Base-by-base conservation (phyloP, 495 filamentous ascomycete species). In the Parathielavia hyrcaniae region DNA sequence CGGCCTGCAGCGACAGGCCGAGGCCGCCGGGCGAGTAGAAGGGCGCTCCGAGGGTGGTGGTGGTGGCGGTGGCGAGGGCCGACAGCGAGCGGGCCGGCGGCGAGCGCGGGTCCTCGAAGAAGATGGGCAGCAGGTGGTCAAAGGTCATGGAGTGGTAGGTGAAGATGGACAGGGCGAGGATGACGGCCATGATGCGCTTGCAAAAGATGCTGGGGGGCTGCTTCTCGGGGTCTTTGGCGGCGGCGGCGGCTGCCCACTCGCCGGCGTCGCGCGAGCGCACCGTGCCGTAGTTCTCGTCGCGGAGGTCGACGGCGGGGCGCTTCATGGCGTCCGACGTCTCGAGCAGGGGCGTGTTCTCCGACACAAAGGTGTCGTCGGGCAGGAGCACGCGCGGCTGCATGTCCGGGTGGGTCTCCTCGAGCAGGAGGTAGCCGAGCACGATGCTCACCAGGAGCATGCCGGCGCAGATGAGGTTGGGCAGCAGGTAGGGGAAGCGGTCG, bases 101-200 rank as follows among this genome's bases (percentile, higher is more conserved):
- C n/a, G n/a, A n/a, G 67, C 64, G 36, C 74, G 76, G 47, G 60
- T 93, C 89, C 69, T 92, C 88, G 19, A 91, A 75, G 71, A 91
- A 93, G 30, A 93, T 92, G 6, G 89, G 89, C 38, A 93, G 71
- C 0, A 93, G 80, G 69, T 90, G 86, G 61, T 92, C 89, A 62
- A 87, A 93, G 14, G 86, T 88, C 89, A 93, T 93, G 39, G 83
- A 87, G 65, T 92, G 89, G 58, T 91, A 92, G 1, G 87, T 90
- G 72, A 90, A 93, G 58, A 93, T 89, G 6, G 86, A 85, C 30
- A 93, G 75, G 5, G 89, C 82, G 19, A 86, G 53, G 17, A 89
- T 80, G 6, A 92, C 78, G 75, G 86, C 84, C 59, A 83, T 74
- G 40, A 91, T 83, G 17, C 75, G 75, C 68, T 81, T 80, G 19